phyloP scores from a whole-genome alignment of 345 rosid genomes.

The Citrus unshiu region DNA sequence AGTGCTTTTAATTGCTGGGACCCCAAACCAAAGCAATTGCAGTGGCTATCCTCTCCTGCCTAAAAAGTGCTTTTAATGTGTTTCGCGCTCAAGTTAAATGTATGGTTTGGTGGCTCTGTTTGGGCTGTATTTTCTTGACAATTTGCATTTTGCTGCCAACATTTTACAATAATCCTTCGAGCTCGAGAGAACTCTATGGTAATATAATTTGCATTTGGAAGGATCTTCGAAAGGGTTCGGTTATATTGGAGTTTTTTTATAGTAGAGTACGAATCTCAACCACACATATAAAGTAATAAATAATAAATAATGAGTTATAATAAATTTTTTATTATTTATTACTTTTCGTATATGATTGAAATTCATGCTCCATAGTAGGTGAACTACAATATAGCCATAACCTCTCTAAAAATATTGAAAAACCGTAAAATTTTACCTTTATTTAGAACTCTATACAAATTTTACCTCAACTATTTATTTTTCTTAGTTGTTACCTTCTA shows the following conservation, averaged over 20 bases:
- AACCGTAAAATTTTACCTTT: too few relatives aligned
- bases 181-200: not conserved
- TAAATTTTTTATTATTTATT: too few relatives aligned
- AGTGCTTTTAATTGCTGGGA: not conserved
- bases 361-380: rapidly evolving
- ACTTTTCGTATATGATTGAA: too few relatives aligned
- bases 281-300: rapidly evolving
- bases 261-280: rapidly evolving
- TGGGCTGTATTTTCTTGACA: not conserved
- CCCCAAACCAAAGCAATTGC: not conserved
- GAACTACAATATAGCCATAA: rapidly evolving
- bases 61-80: not conserved
- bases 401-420: too few relatives aligned
- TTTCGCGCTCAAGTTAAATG: not conserved
- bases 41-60: not conserved
- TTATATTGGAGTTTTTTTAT: too few relatives aligned
- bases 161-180: not conserved
- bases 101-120: not conserved
- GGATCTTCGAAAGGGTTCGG: too few relatives aligned
- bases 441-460: too few relatives aligned
- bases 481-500: too few relatives aligned
- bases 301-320: too few relatives aligned
- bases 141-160: not conserved
- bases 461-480: too few relatives aligned
- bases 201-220: too few relatives aligned